Evolutionary conservation across 2,329 filamentous ascomycete species (phyloP).

Genomic region (Penicillium expansum): DNA sequence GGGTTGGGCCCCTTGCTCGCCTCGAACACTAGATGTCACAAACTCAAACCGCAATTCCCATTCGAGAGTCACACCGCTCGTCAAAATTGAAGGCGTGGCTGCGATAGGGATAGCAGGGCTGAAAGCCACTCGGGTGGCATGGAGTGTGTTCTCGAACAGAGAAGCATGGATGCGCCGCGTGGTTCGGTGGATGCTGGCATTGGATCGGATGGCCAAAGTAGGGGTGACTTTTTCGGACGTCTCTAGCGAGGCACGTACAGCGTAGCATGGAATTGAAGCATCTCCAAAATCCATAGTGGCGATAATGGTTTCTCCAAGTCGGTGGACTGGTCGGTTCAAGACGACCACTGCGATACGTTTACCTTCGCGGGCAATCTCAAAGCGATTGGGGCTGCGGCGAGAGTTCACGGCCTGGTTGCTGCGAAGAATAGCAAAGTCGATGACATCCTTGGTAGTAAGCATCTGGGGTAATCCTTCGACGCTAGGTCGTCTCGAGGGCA

Average conservation of each 20-base stretch:
- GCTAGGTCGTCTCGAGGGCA: slow-evolving; percentile 59
- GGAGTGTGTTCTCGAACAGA: slow-evolving; percentile 78
- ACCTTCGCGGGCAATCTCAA: slow-evolving; percentile 92
- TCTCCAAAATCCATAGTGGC: slow-evolving; percentile 80
- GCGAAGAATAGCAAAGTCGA: slow-evolving; percentile 84
- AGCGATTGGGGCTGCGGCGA: slow-evolving; percentile 84
- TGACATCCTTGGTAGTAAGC: slow-evolving; percentile 73
- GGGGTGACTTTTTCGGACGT: slow-evolving; percentile 80
- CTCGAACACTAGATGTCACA: slow-evolving; percentile 64
- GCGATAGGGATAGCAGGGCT: slow-evolving; percentile 76
- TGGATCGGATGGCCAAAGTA: slow-evolving; percentile 76
- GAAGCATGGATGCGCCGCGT: slow-evolving; percentile 78
- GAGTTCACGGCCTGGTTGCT: slow-evolving; percentile 67
- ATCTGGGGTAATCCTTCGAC: slow-evolving; percentile 54
- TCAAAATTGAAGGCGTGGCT: slow-evolving; percentile 88
- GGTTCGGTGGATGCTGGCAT: slow-evolving; percentile 79
- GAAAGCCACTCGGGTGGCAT: slow-evolving; percentile 74
- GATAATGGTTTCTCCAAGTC: slow-evolving; percentile 81
- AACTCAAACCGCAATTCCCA: slow-evolving; percentile 94
- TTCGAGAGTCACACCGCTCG: slow-evolving; percentile 78
- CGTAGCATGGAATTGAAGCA: slow-evolving; percentile 78
- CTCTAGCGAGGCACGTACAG: slow-evolving; percentile 79
- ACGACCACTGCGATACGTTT: slow-evolving; percentile 86
- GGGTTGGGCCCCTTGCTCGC: slow-evolving; percentile 37
- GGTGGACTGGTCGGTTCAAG: slow-evolving; percentile 81